These are phyloP conservation scores for Neurospora cerealis DNA, from an alignment of 495 filamentous ascomycete genomes.

Conservation along the genomic window DNA sequence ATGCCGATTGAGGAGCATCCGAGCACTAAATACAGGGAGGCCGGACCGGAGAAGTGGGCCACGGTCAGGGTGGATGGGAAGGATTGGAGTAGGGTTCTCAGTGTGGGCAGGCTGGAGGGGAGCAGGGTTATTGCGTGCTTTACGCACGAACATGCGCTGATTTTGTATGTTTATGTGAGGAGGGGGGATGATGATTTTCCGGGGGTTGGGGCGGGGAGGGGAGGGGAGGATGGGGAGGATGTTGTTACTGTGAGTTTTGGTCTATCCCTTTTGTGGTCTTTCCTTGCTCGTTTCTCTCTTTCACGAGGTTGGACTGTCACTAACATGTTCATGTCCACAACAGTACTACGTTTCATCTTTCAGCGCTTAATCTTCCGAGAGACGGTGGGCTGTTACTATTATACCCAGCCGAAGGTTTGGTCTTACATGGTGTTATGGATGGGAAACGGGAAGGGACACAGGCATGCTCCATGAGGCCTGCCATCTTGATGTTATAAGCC, in stretches of 20 bases:
- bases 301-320: not conserved
- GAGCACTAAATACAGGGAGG: slow-evolving; percentile 55
- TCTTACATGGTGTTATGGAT: not conserved
- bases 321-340: not conserved
- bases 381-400: too few relatives aligned
- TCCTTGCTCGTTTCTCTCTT: too few relatives aligned
- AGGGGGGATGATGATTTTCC: slow-evolving; percentile 44
- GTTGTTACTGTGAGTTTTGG: not conserved
- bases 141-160: slow-evolving; percentile 66
- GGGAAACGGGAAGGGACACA: not conserved
- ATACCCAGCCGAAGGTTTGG: not conserved
- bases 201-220: not conserved
- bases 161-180: slow-evolving; percentile 86
- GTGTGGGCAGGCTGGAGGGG: slow-evolving; percentile 78
- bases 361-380: not conserved
- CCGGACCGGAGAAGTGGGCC: slow-evolving; percentile 61
- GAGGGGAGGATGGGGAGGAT: not conserved
- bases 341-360: slow-evolving; percentile 13
- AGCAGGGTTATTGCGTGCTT: slow-evolving; percentile 79
- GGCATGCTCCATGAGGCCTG: not conserved
- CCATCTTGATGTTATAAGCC: not conserved
- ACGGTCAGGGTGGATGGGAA: slow-evolving; percentile 80
- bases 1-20: slow-evolving; percentile 63
- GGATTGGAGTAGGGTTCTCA: slow-evolving; percentile 85
- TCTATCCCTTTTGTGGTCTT: not conserved